Evolutionary conservation across 129 eudicot genomes (phyloP).

Genomic region (Saussurea involucrata): DNA sequence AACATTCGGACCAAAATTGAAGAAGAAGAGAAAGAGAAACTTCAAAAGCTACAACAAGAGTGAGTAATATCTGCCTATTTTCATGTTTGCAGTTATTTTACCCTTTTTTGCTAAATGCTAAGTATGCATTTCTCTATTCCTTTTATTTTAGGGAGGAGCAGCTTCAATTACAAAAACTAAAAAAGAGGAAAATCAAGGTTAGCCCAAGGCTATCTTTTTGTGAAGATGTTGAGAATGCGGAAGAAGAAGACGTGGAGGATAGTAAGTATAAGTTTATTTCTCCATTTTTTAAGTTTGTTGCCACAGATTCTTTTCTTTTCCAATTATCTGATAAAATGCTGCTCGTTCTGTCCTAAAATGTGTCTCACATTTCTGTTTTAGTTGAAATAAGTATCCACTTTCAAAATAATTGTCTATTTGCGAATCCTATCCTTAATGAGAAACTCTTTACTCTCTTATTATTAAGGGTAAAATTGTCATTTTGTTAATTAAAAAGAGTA

Average conservation of each 20-base stretch:
- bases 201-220: conserved; percentile 77
- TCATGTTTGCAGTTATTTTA: not conserved
- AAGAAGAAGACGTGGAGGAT: conserved; percentile 67
- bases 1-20: conserved; percentile 79
- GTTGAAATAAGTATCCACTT: not conserved
- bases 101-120: not conserved
- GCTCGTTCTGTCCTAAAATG: not conserved
- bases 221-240: conserved; percentile 70
- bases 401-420: not conserved
- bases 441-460: not conserved
- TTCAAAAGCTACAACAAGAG: conserved; percentile 97
- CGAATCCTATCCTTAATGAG: not conserved
- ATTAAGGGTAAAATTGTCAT: too few species aligned
- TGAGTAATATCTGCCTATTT: conserved; percentile 34
- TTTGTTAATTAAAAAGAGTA: too few species aligned
- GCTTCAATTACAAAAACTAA: conserved; percentile 79
- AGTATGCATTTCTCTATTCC: not conserved
- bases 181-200: conserved; percentile 74
- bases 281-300: not conserved
- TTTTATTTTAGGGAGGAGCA: conserved; percentile 71
- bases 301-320: not conserved
- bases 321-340: not conserved
- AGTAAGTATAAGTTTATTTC: conserved; percentile 38
- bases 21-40: conserved; percentile 98
- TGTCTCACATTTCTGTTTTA: too few species aligned